Conservation (phyloP, 129 eudicot species). For the Helichrysum umbraculigerum region DNA sequence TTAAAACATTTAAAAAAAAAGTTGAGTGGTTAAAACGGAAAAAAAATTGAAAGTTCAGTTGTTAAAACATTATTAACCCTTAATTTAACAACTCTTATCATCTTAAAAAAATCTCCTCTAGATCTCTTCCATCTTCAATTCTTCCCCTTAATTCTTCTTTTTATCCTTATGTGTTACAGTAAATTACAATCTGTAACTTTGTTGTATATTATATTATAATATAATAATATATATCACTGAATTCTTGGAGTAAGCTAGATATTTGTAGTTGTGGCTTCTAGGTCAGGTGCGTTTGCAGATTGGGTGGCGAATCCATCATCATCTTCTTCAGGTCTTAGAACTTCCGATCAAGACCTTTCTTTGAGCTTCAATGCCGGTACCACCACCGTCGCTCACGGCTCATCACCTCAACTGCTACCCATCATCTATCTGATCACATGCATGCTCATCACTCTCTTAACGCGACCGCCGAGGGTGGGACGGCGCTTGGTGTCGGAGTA, state of each 20-base stretch:
- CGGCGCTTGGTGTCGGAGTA: constrained; percentile 56
- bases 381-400: constrained; percentile 24
- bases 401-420: constrained; percentile 34
- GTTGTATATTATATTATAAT: no score
- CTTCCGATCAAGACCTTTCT: constrained; percentile 59
- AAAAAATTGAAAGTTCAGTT: no score
- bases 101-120: no score
- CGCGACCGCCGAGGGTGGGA: constrained; percentile 37
- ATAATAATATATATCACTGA: no score
- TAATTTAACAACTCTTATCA: no score
- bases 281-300: constrained; percentile 84
- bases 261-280: constrained; percentile 75
- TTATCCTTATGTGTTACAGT: neutral
- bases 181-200: neutral
- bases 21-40: no score
- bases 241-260: neutral
- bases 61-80: no score
- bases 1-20: no score
- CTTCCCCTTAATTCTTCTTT: neutral
- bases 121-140: neutral
- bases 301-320: constrained; percentile 72
- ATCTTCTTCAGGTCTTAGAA: constrained; percentile 34
- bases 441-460: constrained; percentile 38
- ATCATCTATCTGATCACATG: constrained; percentile 37
- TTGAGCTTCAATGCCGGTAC: constrained; percentile 72